Base-by-base conservation (phyloP, 495 filamentous ascomycete species). In the Lepraria neglecta region DNA sequence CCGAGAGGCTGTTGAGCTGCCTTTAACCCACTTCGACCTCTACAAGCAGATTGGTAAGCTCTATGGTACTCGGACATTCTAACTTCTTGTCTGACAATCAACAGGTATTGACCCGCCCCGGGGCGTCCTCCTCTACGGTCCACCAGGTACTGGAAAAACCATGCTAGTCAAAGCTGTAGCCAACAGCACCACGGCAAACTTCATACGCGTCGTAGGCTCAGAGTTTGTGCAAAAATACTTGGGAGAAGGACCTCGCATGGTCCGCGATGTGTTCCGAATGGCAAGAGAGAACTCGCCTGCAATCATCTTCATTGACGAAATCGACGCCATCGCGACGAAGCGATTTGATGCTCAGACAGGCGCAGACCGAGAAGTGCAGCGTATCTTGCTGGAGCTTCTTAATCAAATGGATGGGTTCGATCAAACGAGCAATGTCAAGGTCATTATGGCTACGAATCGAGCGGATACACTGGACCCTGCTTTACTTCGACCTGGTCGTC, bases 321-420 rank as follows among this genome's bases (percentile, higher is more conserved):
- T 98, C 66, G 94, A 98, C 71, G 95, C 94, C 60, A 97, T 98
- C 72, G 94, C 94, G 45, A 97, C 94, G 35, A 97, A 97, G 77
- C 95, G 94, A 70, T 97, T 98, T 74, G 94, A 98, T 69, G 94
- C 95, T 45, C 94, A 97, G 74, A 97, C 92, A 12, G 94, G 94
- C 68, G 94, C 95, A 48, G 94, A 98, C 70, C 84, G 94, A 72
- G 94, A 98, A 75, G 94, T 98, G 28, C 94, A 98, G 78, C 91
- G 94, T 78, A 98, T 97, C 69, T 77, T 98, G 60, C 84, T 98
- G 59, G 94, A 98, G 73, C 79, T 98, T 62, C 84, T 98, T 61
- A 98, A 98, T 77, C 94, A 98, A 76, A 97, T 98, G 94, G 94
- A 98, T 74, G 94, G 94, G 64, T 98, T 98, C 76, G 94, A 98